Evolutionary conservation across 495 filamentous ascomycete species (phyloP).

Genomic region (Hypoxylon perforatum): DNA sequence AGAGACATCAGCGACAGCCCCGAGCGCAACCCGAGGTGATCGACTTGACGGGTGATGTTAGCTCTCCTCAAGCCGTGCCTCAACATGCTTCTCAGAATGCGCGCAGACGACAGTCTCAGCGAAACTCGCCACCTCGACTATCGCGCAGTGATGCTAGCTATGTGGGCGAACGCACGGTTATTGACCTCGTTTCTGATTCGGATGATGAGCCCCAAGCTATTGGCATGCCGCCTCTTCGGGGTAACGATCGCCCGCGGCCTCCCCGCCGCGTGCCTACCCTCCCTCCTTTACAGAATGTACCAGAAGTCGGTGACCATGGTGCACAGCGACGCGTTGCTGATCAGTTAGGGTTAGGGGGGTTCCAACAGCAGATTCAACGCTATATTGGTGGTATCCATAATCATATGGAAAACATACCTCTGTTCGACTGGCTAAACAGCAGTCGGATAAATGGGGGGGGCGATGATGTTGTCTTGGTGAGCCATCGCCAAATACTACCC

Average conservation of each 20-base stretch:
- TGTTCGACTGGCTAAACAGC: slow-evolving; percentile 25
- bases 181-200: slow-evolving; percentile 46
- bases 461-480: slow-evolving; percentile 52
- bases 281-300: not conserved
- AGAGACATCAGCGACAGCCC: slow-evolving; percentile 16
- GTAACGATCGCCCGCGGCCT: slow-evolving; percentile 11
- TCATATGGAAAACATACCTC: slow-evolving; percentile 19
- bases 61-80: slow-evolving; percentile 11
- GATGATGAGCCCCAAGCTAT: slow-evolving; percentile 34
- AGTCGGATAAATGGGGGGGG: not conserved
- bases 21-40: slow-evolving; percentile 45
- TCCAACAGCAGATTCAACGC: slow-evolving; percentile 9
- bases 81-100: slow-evolving; percentile 30
- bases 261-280: not conserved
- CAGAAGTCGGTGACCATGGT: no score
- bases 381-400: not conserved
- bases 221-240: slow-evolving; percentile 6
- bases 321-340: no score
- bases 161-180: slow-evolving; percentile 42
- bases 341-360: not conserved
- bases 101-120: slow-evolving; percentile 48
- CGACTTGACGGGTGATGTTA: slow-evolving; percentile 56
- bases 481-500: slow-evolving; percentile 25
- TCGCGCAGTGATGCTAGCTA: slow-evolving; percentile 55
- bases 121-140: slow-evolving; percentile 49